phyloP scores from a whole-genome alignment of 306 rosid genomes.

The Quercus aquifolioides region DNA sequence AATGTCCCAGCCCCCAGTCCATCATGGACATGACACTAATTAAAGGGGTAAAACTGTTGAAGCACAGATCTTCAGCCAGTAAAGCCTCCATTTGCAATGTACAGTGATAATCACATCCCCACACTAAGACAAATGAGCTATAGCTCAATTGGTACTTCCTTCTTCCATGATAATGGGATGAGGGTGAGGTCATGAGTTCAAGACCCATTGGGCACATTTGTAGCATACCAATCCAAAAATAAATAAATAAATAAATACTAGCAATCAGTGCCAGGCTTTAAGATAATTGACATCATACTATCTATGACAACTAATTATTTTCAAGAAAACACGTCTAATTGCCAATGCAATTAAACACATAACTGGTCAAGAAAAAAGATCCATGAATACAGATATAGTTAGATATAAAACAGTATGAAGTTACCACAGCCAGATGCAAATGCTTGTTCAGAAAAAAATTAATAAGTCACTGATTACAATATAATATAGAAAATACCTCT shows the following conservation, averaged over 20 bases:
- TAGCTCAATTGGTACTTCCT: too few species aligned
- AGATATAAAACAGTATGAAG: background rate
- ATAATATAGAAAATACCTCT: slow-evolving; percentile 56
- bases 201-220: too few species aligned
- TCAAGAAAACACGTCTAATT: background rate
- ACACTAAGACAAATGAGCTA: background rate
- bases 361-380: slow-evolving; percentile 2
- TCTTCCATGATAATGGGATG: too few species aligned
- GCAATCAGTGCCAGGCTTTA: background rate
- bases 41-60: background rate
- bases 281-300: background rate
- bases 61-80: background rate
- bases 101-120: background rate
- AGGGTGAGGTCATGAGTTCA: too few species aligned
- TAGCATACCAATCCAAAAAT: too few species aligned
- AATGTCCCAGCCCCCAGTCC: background rate
- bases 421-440: background rate
- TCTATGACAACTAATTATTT: background rate
- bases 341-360: background rate
- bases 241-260: background rate
- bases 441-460: background rate
- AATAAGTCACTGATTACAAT: slow-evolving; percentile 24
- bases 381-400: background rate
- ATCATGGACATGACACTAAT: background rate
- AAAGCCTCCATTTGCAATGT: background rate